Evolutionary conservation across 1,284 basidiomycete species (phyloP).

Genomic region (Cutaneotrichosporon cavernicola): DNA sequence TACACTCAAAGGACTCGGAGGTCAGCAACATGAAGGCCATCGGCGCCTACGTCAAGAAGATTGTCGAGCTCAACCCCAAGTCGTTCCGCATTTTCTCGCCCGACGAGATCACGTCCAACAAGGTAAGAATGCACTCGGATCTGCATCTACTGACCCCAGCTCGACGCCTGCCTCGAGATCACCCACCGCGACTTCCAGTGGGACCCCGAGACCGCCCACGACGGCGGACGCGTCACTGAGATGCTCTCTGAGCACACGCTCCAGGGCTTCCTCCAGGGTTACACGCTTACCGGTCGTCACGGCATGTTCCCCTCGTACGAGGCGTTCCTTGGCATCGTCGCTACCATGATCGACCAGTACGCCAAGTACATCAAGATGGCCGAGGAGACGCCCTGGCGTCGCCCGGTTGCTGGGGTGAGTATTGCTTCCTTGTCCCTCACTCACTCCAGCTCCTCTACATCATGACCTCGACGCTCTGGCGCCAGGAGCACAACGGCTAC

Average conservation of each 20-base stretch:
- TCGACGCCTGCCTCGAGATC: constrained; percentile 75
- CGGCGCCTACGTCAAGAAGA: constrained; percentile 41
- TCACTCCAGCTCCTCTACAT: constrained; percentile 62
- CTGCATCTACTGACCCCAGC: constrained; percentile 30
- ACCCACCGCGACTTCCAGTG: constrained; percentile 37
- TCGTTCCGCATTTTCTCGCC: constrained; percentile 87
- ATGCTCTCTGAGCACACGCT: constrained; percentile 85
- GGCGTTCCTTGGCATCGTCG: constrained; percentile 57
- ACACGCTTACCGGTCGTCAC: constrained; percentile 67
- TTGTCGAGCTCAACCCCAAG: constrained; percentile 65
- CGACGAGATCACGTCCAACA: constrained; percentile 79
- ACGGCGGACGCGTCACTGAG: constrained; percentile 66
- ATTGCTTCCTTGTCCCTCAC: neutral
- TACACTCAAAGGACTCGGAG: constrained; percentile 60
- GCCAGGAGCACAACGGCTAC: constrained; percentile 65
- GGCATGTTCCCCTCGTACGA: constrained; percentile 86
- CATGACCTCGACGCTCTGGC: constrained; percentile 60
- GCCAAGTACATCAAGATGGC: constrained; percentile 81
- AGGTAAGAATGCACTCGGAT: constrained; percentile 39
- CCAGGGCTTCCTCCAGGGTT: constrained; percentile 83
- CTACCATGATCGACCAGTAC: constrained; percentile 63
- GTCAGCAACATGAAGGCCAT: constrained; percentile 70
- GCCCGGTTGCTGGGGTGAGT: constrained; percentile 51
- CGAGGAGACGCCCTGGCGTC: constrained; percentile 72
- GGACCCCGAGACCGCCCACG: constrained; percentile 24